Percentiles rank a stretch among this genome's conserved stretches.
These are phyloP conservation scores for Wallacemonas collosoma DNA, from an alignment of 208 protist genomes.

Conservation along the genomic window DNA sequence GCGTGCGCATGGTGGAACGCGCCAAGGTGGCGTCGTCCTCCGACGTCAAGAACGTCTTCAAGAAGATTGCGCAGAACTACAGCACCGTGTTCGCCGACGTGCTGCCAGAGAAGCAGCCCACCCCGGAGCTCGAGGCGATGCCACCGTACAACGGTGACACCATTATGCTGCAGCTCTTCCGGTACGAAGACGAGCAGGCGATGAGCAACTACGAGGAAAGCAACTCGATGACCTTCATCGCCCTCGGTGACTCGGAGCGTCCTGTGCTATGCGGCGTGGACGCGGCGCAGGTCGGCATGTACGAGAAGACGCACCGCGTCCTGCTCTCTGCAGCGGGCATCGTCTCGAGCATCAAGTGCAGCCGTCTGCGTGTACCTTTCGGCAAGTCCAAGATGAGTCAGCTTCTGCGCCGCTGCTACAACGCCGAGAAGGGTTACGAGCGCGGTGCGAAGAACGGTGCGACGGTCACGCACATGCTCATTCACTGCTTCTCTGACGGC, in stretches of 20 bases:
- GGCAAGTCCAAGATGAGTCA: conserved; percentile 91
- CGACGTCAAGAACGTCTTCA: conserved; percentile 61
- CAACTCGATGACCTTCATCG: conserved; percentile 87
- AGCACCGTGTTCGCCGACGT: conserved; percentile 75
- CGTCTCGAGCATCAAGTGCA: conserved; percentile 91
- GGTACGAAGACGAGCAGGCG: conserved; percentile 71
- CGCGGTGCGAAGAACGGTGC: conserved; percentile 71
- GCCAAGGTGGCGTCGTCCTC: conserved; percentile 43
- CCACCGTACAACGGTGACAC: conserved; percentile 86
- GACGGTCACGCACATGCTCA: conserved; percentile 79
- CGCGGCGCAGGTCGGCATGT: conserved; percentile 51
- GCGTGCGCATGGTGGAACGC: conserved; percentile 81
- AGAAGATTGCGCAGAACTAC: conserved; percentile 79
- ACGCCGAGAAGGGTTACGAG: conserved; percentile 84
- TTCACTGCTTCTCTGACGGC: conserved; percentile 82
- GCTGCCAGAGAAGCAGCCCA: conserved; percentile 76
- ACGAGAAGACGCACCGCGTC: conserved; percentile 81
- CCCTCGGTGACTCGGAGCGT: conserved; percentile 83
- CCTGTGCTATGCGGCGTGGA: conserved; percentile 89
- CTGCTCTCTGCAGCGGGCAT: conserved; percentile 80
- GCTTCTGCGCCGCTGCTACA: conserved; percentile 90
- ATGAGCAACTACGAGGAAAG: conserved; percentile 74
- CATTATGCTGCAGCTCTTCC: conserved; percentile 83
- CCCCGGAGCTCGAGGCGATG: conserved; percentile 77
- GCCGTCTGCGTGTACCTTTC: conserved; percentile 90